Percentiles rank a stretch among this genome's conserved stretches.
Evolutionary conservation across 1,139 yeast genomes (phyloP).

Genomic region (Kodamaea arcana): DNA sequence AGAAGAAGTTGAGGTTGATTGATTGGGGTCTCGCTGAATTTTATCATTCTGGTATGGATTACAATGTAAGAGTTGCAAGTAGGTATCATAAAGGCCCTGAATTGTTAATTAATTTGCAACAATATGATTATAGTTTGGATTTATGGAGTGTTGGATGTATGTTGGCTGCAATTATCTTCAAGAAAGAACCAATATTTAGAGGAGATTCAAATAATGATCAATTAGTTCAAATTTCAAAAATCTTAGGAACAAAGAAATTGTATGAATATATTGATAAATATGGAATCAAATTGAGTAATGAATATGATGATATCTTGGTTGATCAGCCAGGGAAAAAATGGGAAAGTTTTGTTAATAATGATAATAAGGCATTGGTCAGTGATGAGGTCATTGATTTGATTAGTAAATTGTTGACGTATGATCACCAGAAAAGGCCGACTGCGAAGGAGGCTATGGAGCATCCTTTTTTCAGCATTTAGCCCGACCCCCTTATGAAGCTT

Average conservation of each 20-base stretch:
- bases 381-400: conserved; percentile 65
- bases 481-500: too few species aligned
- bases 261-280: conserved; percentile 59
- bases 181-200: conserved; percentile 73
- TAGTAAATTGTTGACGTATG: conserved; percentile 63
- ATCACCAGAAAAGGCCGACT: conserved; percentile 70
- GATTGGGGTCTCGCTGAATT: conserved; percentile 88
- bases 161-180: conserved; percentile 72
- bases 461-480: conserved; percentile 52
- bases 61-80: conserved; percentile 77
- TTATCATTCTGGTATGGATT: conserved; percentile 74
- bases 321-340: conserved; percentile 67
- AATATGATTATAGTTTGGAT: conserved; percentile 75
- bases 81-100: conserved; percentile 83
- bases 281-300: conserved; percentile 55
- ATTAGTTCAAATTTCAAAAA: conserved; percentile 71
- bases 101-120: conserved; percentile 65
- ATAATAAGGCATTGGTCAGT: conserved; percentile 50
- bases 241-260: conserved; percentile 69
- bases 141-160: conserved; percentile 83
- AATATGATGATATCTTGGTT: conserved; percentile 65
- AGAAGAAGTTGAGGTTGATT: conserved; percentile 59
- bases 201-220: conserved; percentile 80
- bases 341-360: conserved; percentile 52
- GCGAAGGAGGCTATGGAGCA: conserved; percentile 73